Conservation (phyloP, 2,329 filamentous ascomycete genomes). For the Thelonectria discophora region DNA sequence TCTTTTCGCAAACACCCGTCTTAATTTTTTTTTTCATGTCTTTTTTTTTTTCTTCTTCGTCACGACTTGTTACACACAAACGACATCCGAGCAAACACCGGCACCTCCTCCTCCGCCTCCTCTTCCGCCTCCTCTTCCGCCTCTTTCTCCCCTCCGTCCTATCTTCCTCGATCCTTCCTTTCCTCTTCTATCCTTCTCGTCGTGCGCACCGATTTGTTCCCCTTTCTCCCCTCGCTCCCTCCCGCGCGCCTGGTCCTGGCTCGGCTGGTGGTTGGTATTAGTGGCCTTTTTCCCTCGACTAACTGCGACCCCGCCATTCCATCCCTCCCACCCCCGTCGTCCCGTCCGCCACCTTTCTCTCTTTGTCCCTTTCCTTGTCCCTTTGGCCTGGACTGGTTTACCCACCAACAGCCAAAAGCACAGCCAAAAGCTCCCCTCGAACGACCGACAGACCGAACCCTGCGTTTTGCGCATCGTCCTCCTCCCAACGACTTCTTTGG, state of each 20-base stretch:
- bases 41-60: background rate
- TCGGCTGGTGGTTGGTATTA: slow-evolving; percentile 5
- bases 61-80: background rate
- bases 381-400: slow-evolving; percentile 18
- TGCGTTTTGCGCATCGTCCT: slow-evolving; percentile 12
- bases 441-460: slow-evolving; percentile 29
- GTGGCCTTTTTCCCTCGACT: slow-evolving; percentile 31
- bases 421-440: slow-evolving; percentile 27
- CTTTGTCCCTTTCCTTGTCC: slow-evolving; percentile 20
- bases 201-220: slow-evolving; percentile 14
- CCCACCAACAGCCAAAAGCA: slow-evolving; percentile 32
- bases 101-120: background rate
- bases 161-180: background rate
- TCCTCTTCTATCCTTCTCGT: slow-evolving; percentile 18
- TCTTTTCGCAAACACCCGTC: background rate
- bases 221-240: slow-evolving; percentile 24
- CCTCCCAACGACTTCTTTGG: slow-evolving; percentile 21
- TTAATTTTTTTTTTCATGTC: background rate
- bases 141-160: slow-evolving; percentile 1
- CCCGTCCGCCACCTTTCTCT: slow-evolving; percentile 20
- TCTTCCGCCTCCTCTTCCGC: slow-evolving; percentile 1
- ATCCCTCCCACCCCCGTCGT: slow-evolving; percentile 9
- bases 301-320: slow-evolving; percentile 39
- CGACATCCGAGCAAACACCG: background rate
- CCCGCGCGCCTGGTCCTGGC: slow-evolving; percentile 7